Evolutionary conservation across 805 yeast species (phyloP).

Genomic region (Wickerhamomyces canadensis): DNA sequence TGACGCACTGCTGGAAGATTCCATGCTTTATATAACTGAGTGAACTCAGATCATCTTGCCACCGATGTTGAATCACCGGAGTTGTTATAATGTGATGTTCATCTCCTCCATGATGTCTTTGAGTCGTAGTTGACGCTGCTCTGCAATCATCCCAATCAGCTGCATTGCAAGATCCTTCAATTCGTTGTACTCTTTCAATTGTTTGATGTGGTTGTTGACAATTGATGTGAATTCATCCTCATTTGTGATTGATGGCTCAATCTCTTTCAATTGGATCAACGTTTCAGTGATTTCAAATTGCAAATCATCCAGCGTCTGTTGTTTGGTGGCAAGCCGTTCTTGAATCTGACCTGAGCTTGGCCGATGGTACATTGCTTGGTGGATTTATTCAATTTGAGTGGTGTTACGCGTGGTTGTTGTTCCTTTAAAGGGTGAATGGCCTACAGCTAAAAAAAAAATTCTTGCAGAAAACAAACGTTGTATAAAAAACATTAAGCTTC

Average conservation of each 20-base stretch:
- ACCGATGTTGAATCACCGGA: too few species aligned
- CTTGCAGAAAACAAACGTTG: neutral
- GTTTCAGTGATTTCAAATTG: slow-evolving; percentile 6
- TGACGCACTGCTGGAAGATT: too few species aligned
- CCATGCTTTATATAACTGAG: too few species aligned
- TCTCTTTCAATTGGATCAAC: slow-evolving; percentile 5
- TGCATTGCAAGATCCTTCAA: slow-evolving; percentile 56
- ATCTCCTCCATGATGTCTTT: slow-evolving; percentile 49
- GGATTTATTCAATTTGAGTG: neutral
- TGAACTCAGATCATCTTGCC: too few species aligned
- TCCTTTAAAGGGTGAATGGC: neutral
- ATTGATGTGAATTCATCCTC: slow-evolving; percentile 38
- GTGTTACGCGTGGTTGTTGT: neutral
- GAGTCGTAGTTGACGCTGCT: slow-evolving; percentile 43
- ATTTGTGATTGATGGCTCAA: neutral
- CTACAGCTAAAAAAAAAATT: neutral
- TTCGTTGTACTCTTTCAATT: slow-evolving; percentile 55
- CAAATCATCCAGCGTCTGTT: slow-evolving; percentile 2
- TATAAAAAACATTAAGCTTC: slow-evolving; percentile 8
- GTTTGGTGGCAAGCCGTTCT: slow-evolving; percentile 7
- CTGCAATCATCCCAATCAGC: slow-evolving; percentile 54
- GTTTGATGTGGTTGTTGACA: slow-evolving; percentile 45
- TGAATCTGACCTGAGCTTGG: slow-evolving; percentile 4
- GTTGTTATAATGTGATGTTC: slow-evolving; percentile 29
- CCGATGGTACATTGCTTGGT: slow-evolving; percentile 6